Percentiles rank a stretch among this genome's conserved stretches.
Evolutionary conservation across 345 rosid genomes (phyloP).

Genomic region (Nephelium lappaceum): DNA sequence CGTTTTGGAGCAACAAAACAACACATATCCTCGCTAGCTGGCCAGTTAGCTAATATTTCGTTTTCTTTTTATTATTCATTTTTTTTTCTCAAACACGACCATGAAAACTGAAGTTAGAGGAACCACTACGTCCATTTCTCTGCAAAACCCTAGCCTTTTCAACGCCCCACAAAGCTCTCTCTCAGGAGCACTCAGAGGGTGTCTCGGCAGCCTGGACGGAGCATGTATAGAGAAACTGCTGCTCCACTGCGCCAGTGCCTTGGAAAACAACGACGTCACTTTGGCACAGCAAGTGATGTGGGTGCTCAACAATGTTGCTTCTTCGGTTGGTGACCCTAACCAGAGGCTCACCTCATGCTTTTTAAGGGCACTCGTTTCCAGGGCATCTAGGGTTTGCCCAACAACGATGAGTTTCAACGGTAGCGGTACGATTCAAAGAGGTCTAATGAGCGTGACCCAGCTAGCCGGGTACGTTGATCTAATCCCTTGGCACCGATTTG

Average conservation of each 20-base stretch:
- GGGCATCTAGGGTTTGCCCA: conserved; percentile 63
- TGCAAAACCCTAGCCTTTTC: conserved; percentile 46
- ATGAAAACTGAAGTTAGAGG: conserved; percentile 55
- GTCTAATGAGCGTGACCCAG: conserved; percentile 62
- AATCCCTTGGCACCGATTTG: conserved; percentile 79
- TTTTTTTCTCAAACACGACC: not conserved
- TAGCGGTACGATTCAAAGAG: conserved; percentile 33
- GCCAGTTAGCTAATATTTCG: not conserved
- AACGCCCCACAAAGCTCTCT: conserved; percentile 38
- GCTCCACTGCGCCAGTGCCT: conserved; percentile 71
- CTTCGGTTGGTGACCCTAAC: conserved; percentile 63
- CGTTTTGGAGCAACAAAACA: too few species aligned
- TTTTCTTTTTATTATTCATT: not conserved
- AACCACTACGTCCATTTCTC: conserved; percentile 42
- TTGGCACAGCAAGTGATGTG: conserved; percentile 83
- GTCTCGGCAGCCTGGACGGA: conserved; percentile 69
- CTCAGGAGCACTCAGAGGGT: conserved; percentile 60
- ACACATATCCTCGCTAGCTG: too few species aligned
- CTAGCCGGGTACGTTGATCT: conserved; percentile 73
- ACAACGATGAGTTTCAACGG: conserved; percentile 47
- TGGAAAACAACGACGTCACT: conserved; percentile 66
- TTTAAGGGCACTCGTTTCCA: conserved; percentile 61
- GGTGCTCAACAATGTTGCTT: conserved; percentile 82
- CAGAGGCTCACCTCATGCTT: conserved; percentile 69
- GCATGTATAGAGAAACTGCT: conserved; percentile 75